Evolutionary conservation across 768 basidiomycete species (phyloP), one percentile per base, ranked within the genome.

Genomic region (Phlebiopsis flavidoalba): DNA sequence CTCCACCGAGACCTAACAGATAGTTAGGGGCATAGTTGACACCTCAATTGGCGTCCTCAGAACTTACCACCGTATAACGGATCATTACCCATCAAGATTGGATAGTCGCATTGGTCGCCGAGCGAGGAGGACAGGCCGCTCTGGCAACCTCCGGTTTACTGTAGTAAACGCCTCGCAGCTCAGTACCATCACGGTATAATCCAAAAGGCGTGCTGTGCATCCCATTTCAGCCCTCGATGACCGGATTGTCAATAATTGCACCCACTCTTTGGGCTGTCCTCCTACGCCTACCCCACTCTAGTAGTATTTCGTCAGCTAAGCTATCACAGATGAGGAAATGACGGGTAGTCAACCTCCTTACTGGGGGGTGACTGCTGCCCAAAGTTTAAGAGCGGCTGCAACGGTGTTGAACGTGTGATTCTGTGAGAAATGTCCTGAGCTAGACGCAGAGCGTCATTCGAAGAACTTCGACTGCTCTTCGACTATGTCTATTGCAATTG

Each of bases 371-470:
- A 89, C 91, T 0, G 87, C 87, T 5, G 86, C 89, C 88, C 88
- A 93, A 64, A 89, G 68, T 91, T 92, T 64, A 92, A 73, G 50
- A 91, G 74, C 2, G 89, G 88, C 65, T 81, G 82, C n/a, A 19
- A 93, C 89, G 0, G 88, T 85, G 62, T 86, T 79, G 70, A 91
- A 91, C 0, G 90, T 91, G 64, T 89, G 86, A 66, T 90, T 90
- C 31, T 79, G n/a, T n/a, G 72, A 1, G 89, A 85, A 36, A 92
- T 77, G 67, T 89, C 90, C 49, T 79, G 68, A 0, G 87, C 90
- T 10, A 92, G 81, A 31, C 86, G 79, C 54, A 71, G 70, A 2
- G 88, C 87, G 64, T 92, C 90, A 40, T 77, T n/a, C 70, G 47
- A 91, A 60, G 65, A 92, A 91, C 65, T 86, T 89, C 8, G 71